phyloP scores from a whole-genome alignment of 2,329 filamentous ascomycete genomes.

The Clonostachys byssicola region DNA sequence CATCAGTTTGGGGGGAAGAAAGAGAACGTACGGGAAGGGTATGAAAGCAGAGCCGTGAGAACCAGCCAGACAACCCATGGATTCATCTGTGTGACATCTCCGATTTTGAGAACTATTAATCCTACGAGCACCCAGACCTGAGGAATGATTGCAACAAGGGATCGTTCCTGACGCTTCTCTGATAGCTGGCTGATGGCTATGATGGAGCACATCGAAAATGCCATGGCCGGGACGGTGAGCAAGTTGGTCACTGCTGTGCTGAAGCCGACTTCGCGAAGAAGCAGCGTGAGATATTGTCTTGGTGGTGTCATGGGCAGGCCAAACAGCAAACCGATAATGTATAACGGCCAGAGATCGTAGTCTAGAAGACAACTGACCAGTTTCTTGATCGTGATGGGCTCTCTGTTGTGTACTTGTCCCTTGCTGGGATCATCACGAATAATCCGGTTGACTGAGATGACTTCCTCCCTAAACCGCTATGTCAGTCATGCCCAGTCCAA shows the following conservation, averaged over 20 bases:
- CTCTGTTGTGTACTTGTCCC: slow-evolving; percentile 49
- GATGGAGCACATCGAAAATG: slow-evolving; percentile 33
- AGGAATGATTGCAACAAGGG: slow-evolving; percentile 38
- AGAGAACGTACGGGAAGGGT: slow-evolving; percentile 14
- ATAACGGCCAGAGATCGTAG: slow-evolving; percentile 53
- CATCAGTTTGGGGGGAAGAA: neutral
- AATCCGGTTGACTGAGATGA: slow-evolving; percentile 52
- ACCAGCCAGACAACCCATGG: slow-evolving; percentile 33
- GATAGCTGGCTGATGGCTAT: slow-evolving; percentile 21
- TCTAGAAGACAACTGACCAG: slow-evolving; percentile 44
- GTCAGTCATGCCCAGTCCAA: slow-evolving; percentile 38
- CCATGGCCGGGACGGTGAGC: slow-evolving; percentile 53
- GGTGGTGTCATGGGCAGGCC: slow-evolving; percentile 14
- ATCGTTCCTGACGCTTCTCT: slow-evolving; percentile 20
- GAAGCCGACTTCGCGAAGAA: slow-evolving; percentile 14
- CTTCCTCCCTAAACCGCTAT: slow-evolving; percentile 36
- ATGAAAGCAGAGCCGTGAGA: slow-evolving; percentile 32
- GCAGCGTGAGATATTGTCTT: slow-evolving; percentile 16
- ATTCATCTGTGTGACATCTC: slow-evolving; percentile 21
- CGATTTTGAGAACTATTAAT: slow-evolving; percentile 41
- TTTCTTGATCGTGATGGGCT: slow-evolving; percentile 38
- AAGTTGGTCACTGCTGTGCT: slow-evolving; percentile 55
- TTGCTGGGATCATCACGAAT: slow-evolving; percentile 51
- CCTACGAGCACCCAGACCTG: slow-evolving; percentile 59
- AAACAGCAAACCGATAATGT: slow-evolving; percentile 31